phyloP scores from a whole-genome alignment of 345 rosid genomes.

The Moringa oleifera region DNA sequence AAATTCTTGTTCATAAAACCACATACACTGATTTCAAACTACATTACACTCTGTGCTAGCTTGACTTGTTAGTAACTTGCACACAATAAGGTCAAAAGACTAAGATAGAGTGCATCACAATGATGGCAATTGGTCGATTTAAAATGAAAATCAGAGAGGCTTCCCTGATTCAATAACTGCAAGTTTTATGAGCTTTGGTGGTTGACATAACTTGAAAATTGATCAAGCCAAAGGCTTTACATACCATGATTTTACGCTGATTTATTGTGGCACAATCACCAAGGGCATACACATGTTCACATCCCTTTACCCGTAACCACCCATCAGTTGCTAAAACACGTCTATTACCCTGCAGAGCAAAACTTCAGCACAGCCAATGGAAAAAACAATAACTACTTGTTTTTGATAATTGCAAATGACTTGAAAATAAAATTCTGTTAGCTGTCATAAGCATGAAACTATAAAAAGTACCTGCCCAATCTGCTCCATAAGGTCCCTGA shows the following conservation, averaged over 20 bases:
- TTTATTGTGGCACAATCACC: constrained; percentile 94
- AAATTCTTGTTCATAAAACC: background rate
- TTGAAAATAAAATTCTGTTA: too few relatives aligned
- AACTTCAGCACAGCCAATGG: constrained; percentile 3
- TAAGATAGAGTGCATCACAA: too few relatives aligned
- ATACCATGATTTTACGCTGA: constrained; percentile 86
- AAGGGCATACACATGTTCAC: constrained; percentile 72
- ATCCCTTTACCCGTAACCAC: constrained; percentile 85
- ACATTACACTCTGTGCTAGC: background rate
- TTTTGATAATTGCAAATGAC: too few relatives aligned
- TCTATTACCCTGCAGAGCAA: constrained; percentile 48
- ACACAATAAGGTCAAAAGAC: background rate
- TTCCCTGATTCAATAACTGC: constrained; percentile 1
- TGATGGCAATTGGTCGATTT: too few relatives aligned
- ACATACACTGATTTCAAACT: background rate
- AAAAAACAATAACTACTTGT: too few relatives aligned
- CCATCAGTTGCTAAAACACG: constrained; percentile 75
- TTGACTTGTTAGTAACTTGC: background rate
- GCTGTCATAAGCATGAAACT: background rate
- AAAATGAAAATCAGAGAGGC: background rate
- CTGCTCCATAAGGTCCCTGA: constrained; percentile 82
- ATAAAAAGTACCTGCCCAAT: constrained; percentile 66
- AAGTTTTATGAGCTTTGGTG: background rate
- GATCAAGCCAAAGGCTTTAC: constrained; percentile 17
- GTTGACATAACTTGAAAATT: background rate